Evolutionary conservation across 1,139 yeast genomes (phyloP).

Genomic region (Kodamaea derodonti): DNA sequence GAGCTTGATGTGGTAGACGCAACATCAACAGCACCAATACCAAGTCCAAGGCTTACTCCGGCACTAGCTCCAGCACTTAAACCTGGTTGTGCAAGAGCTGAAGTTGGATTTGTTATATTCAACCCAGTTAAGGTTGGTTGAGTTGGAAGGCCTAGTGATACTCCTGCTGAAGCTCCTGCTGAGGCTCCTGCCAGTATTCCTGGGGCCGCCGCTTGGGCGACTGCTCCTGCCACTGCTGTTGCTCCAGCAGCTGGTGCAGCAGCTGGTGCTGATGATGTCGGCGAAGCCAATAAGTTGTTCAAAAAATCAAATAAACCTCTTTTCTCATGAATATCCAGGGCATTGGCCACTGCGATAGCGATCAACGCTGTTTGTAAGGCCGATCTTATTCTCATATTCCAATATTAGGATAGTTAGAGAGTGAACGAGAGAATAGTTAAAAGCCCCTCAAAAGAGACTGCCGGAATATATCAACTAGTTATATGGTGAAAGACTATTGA

Average conservation of each 20-base stretch:
- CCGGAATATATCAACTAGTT: not conserved
- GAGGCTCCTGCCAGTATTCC: slow-evolving; percentile 7
- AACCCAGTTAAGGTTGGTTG: not conserved
- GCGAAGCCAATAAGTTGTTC: slow-evolving; percentile 9
- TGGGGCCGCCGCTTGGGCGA: slow-evolving; percentile 10
- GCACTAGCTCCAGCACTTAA: slow-evolving; percentile 5
- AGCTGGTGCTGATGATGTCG: slow-evolving; percentile 5
- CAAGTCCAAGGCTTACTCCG: slow-evolving; percentile 1
- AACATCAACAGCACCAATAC: slow-evolving; percentile 1
- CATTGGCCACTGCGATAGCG: slow-evolving; percentile 17
- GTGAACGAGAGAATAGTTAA: slow-evolving; percentile 10
- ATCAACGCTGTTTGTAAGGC: slow-evolving; percentile 19
- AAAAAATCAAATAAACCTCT: slow-evolving; percentile 16
- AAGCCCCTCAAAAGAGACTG: not conserved
- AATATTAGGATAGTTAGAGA: slow-evolving; percentile 4
- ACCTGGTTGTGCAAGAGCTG: slow-evolving; percentile 2
- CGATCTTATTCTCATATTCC: slow-evolving; percentile 18
- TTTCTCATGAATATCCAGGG: slow-evolving; percentile 13
- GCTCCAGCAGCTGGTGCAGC: slow-evolving; percentile 10
- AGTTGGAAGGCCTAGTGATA: slow-evolving; percentile 1
- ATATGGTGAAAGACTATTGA: not conserved
- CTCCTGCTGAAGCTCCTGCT: slow-evolving; percentile 7
- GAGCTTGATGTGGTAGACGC: slow-evolving; percentile 4
- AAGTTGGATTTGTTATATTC: not conserved
- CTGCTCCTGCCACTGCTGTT: slow-evolving; percentile 9